Evolutionary conservation across 495 filamentous ascomycete genomes (phyloP).

Genomic region (Tuber borchii): DNA sequence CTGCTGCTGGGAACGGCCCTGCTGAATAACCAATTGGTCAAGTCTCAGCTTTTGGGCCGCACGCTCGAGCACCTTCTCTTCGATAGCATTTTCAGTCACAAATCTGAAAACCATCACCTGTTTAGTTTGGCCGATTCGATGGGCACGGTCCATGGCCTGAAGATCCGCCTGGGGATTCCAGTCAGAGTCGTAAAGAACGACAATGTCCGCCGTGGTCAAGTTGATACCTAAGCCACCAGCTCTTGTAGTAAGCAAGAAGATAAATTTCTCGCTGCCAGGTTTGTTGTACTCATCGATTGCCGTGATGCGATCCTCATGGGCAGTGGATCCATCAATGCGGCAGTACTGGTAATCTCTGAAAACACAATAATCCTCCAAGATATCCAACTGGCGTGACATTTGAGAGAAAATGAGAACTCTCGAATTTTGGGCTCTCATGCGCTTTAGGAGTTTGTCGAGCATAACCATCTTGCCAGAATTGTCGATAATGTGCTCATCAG

Average conservation of each 20-base stretch:
- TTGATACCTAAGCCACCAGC: conserved; percentile 99
- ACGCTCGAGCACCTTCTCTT: conserved; percentile 96
- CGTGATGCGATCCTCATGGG: conserved; percentile 94
- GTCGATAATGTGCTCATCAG: conserved; percentile 88
- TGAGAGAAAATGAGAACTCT: conserved; percentile 98
- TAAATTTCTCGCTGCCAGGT: conserved; percentile 87
- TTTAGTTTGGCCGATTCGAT: conserved; percentile 98
- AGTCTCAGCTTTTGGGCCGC: conserved; percentile 95
- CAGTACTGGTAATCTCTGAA: conserved; percentile 93
- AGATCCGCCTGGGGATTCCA: conserved; percentile 99
- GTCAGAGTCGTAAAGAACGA: conserved; percentile 96
- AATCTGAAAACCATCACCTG: conserved; percentile 95
- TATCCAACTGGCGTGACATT: conserved; percentile 96
- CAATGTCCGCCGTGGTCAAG: conserved; percentile 89
- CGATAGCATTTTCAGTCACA: conserved; percentile 94
- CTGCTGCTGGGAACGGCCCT: conserved; percentile 89
- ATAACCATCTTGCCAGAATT: conserved; percentile 98
- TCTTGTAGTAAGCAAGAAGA: conserved; percentile 95
- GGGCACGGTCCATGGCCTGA: conserved; percentile 97
- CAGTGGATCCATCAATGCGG: conserved; percentile 94
- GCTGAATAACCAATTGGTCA: conserved; percentile 98
- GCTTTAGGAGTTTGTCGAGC: conserved; percentile 81
- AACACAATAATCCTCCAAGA: conserved; percentile 96
- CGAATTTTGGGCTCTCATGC: conserved; percentile 77
- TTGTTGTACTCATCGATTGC: conserved; percentile 99